Evolutionary conservation across 1,139 yeast genomes (phyloP).

Genomic region (Meyerozyma athensensis): DNA sequence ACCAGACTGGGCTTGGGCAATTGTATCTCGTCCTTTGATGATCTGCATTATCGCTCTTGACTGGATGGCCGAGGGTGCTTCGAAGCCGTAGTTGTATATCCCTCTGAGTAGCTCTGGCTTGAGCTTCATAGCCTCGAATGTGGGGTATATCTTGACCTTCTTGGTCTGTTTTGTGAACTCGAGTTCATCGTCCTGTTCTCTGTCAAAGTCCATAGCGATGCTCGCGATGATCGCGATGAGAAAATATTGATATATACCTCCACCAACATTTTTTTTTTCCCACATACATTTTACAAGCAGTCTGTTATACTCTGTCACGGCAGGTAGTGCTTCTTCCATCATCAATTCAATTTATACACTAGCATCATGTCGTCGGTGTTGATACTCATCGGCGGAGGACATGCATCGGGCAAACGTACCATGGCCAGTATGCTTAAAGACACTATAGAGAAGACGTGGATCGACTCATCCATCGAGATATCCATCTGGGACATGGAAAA

Average conservation of each 20-base stretch:
- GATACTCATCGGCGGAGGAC: conserved; percentile 69
- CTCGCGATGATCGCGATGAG: conserved; percentile 5
- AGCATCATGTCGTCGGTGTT: conserved; percentile 3
- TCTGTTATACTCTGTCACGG: too few species aligned
- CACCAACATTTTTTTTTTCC: background rate
- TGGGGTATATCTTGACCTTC: conserved; percentile 55
- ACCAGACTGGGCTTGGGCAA: conserved; percentile 98
- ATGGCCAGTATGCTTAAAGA: conserved; percentile 27
- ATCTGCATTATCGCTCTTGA: conserved; percentile 92
- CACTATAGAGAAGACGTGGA: conserved; percentile 19
- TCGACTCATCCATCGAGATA: background rate
- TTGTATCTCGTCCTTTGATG: conserved; percentile 84
- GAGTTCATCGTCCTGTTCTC: conserved; percentile 52
- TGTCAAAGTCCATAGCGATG: conserved; percentile 37
- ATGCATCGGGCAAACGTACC: conserved; percentile 60
- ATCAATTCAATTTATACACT: background rate
- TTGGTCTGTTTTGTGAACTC: conserved; percentile 57
- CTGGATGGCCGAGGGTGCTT: conserved; percentile 92
- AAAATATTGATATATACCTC: background rate
- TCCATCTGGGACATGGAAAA: conserved; percentile 11
- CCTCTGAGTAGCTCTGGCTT: conserved; percentile 69
- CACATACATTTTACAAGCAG: too few species aligned
- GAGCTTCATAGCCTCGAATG: conserved; percentile 76
- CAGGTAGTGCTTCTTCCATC: too few species aligned
- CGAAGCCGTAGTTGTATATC: conserved; percentile 87